Percentiles rank a stretch among this genome's conserved stretches.
These are phyloP conservation scores for Dicorynia guianensis DNA, from an alignment of 306 rosid species.

Conservation along the genomic window DNA sequence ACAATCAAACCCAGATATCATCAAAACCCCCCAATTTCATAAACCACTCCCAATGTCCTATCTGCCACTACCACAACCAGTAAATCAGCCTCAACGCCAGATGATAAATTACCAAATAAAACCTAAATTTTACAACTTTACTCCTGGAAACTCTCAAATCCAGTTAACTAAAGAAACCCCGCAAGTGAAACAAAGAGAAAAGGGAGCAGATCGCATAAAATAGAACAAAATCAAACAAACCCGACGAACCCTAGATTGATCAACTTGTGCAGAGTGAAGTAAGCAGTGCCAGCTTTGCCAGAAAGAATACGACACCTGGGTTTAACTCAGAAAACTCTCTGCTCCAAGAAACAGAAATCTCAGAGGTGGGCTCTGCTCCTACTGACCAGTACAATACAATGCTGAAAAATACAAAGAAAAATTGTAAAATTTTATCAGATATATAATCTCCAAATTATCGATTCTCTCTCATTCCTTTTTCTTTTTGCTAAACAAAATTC, in stretches of 20 bases:
- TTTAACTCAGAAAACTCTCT: conserved; percentile 68
- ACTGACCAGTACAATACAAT: conserved; percentile 65
- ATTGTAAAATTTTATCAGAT: conserved; percentile 9
- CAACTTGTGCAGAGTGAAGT: conserved; percentile 35
- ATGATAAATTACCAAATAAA: conserved; percentile 31
- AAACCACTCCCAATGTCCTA: conserved; percentile 46
- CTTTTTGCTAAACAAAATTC: conserved; percentile 5
- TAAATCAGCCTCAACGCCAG: conserved; percentile 41
- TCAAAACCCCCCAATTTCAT: conserved; percentile 52
- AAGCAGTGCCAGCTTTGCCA: conserved; percentile 42
- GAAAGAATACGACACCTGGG: conserved; percentile 46
- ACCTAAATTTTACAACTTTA: conserved; percentile 49
- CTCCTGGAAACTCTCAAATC: conserved; percentile 26
- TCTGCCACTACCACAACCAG: conserved; percentile 33
- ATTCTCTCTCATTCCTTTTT: conserved; percentile 40
- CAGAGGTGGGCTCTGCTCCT: conserved; percentile 49
- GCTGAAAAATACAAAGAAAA: conserved; percentile 26
- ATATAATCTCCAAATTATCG: conserved; percentile 39
- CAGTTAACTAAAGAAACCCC: conserved; percentile 19
- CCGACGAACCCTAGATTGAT: conserved; percentile 45
- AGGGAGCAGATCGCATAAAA: conserved; percentile 54
- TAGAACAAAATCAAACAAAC: conserved; percentile 42
- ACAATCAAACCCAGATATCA: conserved; percentile 58
- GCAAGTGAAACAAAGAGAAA: conserved; percentile 31
- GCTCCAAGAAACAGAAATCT: conserved; percentile 66